Conservation (phyloP, 768 basidiomycete species). For the Boletus fagicola region DNA sequence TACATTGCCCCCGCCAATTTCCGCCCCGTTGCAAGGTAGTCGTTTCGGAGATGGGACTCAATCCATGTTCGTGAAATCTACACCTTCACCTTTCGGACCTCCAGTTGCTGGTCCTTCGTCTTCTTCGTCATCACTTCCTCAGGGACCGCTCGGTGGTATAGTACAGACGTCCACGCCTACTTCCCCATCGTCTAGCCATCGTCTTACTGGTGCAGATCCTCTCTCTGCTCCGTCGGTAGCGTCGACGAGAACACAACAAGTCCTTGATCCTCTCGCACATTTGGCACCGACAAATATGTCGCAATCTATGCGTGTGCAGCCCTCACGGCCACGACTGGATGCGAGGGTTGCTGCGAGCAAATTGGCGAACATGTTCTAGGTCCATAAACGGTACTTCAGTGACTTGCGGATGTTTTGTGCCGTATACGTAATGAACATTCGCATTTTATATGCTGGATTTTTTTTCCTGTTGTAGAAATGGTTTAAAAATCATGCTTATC, state of each 20-base stretch:
- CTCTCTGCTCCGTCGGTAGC: constrained; percentile 9
- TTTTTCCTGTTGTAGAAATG: constrained; percentile 5
- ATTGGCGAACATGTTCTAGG: constrained; percentile 83
- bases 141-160: constrained; percentile 17
- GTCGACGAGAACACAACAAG: constrained; percentile 27
- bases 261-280: constrained; percentile 64
- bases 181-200: constrained; percentile 12
- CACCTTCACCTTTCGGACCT: constrained; percentile 37
- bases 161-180: constrained; percentile 7
- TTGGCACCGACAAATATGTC: constrained; percentile 64
- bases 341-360: constrained; percentile 86
- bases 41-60: constrained; percentile 72
- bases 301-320: constrained; percentile 68
- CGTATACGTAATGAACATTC: constrained; percentile 3
- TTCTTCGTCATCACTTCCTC: constrained; percentile 33
- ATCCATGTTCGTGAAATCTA: constrained; percentile 72
- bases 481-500: not conserved
- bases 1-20: constrained; percentile 31
- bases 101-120: constrained; percentile 36
- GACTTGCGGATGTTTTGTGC: constrained; percentile 1
- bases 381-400: not conserved
- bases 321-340: constrained; percentile 73
- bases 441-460: constrained; percentile 22
- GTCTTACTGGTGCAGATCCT: constrained; percentile 18
- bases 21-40: constrained; percentile 58